Percentiles rank a stretch among this genome's conserved stretches.
Conservation (phyloP, 306 rosid genomes). For the Sindora glabra region DNA sequence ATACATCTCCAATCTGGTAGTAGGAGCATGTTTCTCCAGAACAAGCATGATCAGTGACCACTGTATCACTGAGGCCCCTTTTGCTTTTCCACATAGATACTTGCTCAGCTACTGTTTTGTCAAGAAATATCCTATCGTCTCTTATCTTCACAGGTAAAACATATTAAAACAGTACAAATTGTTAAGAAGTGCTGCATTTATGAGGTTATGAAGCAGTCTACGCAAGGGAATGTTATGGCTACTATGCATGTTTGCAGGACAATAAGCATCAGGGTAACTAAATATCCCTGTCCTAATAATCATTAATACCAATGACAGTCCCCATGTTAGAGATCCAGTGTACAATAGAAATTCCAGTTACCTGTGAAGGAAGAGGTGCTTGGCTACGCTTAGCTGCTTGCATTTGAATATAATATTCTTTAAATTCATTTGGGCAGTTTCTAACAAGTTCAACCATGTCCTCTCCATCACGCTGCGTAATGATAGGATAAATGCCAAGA, state of each 20-base stretch:
- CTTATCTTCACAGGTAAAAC: constrained; percentile 45
- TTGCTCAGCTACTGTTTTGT: constrained; percentile 87
- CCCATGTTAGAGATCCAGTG: not conserved
- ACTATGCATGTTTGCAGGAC: not conserved
- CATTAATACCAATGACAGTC: not conserved
- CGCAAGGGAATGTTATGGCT: not conserved
- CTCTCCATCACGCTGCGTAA: constrained; percentile 77
- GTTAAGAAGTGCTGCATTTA: not conserved
- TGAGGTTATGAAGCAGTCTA: not conserved
- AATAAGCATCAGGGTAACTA: not conserved
- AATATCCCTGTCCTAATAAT: not conserved
- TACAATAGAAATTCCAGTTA: constrained; percentile 13
- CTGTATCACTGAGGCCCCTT: constrained; percentile 67
- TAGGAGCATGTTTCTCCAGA: constrained; percentile 86
- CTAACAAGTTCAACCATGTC: constrained; percentile 79
- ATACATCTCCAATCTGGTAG: constrained; percentile 84
- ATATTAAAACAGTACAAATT: not conserved
- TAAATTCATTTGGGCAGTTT: constrained; percentile 70
- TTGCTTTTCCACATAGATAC: constrained; percentile 83
- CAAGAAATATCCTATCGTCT: constrained; percentile 77
- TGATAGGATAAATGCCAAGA: constrained; percentile 10
- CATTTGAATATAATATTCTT: constrained; percentile 96
- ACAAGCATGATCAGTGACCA: constrained; percentile 72
- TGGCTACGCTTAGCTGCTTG: constrained; percentile 94
- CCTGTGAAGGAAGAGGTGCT: constrained; percentile 93